phyloP scores from a whole-genome alignment of 78 protist species.

The Anaeramoeba flamelloides region DNA sequence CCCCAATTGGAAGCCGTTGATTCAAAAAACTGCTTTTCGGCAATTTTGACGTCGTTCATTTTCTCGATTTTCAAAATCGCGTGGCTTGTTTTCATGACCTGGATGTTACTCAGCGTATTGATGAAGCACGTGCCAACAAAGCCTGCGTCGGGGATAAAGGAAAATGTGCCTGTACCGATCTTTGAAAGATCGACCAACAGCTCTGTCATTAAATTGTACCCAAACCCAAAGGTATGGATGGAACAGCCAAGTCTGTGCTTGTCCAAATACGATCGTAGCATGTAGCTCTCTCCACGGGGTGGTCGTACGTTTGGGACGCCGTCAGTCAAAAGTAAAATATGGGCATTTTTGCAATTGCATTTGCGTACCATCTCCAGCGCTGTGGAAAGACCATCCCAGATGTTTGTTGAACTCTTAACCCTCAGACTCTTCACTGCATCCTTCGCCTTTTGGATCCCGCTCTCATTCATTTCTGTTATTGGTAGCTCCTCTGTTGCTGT shows the following conservation, averaged over 20 bases:
- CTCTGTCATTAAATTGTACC: conserved; percentile 34
- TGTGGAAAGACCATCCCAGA: conserved; percentile 42
- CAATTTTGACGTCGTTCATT: too few species aligned
- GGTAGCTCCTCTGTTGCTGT: conserved; percentile 15
- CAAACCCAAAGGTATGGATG: conserved; percentile 47
- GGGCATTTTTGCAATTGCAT: not conserved
- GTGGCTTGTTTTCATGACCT: not conserved
- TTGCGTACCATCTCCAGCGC: conserved; percentile 20
- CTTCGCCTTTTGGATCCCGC: conserved; percentile 2
- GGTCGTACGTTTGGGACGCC: conserved; percentile 39
- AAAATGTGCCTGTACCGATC: conserved; percentile 26
- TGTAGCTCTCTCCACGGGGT: conserved; percentile 37
- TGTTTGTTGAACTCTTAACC: conserved; percentile 27
- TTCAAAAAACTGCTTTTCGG: too few species aligned
- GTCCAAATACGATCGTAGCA: conserved; percentile 22
- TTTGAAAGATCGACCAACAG: conserved; percentile 26
- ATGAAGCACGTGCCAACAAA: conserved; percentile 41
- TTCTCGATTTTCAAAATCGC: too few species aligned
- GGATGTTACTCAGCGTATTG: conserved; percentile 22
- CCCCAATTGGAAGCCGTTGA: too few species aligned
- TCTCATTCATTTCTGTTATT: conserved; percentile 10
- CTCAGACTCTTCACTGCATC: conserved; percentile 4
- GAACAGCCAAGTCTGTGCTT: not conserved
- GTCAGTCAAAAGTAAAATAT: conserved; percentile 39
- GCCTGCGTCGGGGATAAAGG: conserved; percentile 37